Conservation (phyloP, 2,329 filamentous ascomycete genomes). For the Didymella exigua region DNA sequence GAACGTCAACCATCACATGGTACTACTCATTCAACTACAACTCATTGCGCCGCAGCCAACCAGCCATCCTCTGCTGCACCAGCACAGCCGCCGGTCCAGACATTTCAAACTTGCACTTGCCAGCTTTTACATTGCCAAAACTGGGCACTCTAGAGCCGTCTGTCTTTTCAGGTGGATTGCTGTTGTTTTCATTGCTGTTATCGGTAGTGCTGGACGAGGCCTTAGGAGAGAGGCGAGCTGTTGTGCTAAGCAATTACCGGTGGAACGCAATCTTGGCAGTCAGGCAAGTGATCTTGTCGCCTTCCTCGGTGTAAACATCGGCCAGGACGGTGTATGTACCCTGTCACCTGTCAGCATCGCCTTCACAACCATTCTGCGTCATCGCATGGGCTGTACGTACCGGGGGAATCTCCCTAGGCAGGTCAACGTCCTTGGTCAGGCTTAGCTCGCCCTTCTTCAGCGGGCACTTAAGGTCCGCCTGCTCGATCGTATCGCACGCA, state of each 20-base stretch:
- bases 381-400: constrained; percentile 60
- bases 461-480: constrained; percentile 89
- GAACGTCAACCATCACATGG: constrained; percentile 21
- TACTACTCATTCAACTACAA: constrained; percentile 26
- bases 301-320: constrained; percentile 77
- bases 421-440: constrained; percentile 79
- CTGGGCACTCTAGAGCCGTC: constrained; percentile 9
- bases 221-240: constrained; percentile 12
- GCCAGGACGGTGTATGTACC: constrained; percentile 89
- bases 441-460: constrained; percentile 76
- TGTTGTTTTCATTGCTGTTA: not conserved
- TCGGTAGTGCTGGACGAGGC: constrained; percentile 3
- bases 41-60: constrained; percentile 37
- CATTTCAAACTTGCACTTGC: constrained; percentile 42
- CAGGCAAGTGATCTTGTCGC: constrained; percentile 82
- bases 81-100: constrained; percentile 45
- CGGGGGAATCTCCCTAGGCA: constrained; percentile 86
- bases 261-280: constrained; percentile 72
- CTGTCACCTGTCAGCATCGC: constrained; percentile 51
- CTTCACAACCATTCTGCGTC: not conserved
- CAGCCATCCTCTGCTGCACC: constrained; percentile 37
- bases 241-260: constrained; percentile 39
- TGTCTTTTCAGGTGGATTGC: too few relatives aligned
- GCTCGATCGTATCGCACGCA: constrained; percentile 85
- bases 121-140: constrained; percentile 30